Evolutionary conservation across 2,329 filamentous ascomycete genomes (phyloP).

Genomic region (Penicillium sp.): DNA sequence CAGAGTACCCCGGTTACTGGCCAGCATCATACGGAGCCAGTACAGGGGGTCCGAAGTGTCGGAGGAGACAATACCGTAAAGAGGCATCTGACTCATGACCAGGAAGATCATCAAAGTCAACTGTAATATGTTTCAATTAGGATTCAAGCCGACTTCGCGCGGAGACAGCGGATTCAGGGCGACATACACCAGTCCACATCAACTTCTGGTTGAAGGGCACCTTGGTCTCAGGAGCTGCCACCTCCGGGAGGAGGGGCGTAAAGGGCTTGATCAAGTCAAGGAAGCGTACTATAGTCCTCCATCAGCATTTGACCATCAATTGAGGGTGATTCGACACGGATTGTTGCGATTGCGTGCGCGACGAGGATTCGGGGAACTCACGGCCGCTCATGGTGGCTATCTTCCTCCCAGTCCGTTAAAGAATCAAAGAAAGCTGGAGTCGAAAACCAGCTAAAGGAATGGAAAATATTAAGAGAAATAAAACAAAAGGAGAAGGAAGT

Average conservation of each 20-base stretch:
- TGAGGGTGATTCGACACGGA: constrained; percentile 14
- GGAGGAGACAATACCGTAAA: constrained; percentile 98
- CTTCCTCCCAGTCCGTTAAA: constrained; percentile 27
- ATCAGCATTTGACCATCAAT: constrained; percentile 25
- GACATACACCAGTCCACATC: constrained; percentile 72
- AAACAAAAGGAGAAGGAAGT: constrained; percentile 19
- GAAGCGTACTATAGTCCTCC: constrained; percentile 66
- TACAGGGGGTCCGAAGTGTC: constrained; percentile 97
- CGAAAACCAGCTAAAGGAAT: constrained; percentile 30
- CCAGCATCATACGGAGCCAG: constrained; percentile 99
- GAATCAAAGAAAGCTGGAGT: constrained; percentile 27
- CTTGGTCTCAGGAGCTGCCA: constrained; percentile 96
- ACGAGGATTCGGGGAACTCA: constrained; percentile 35
- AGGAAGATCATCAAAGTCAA: constrained; percentile 95
- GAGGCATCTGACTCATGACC: constrained; percentile 99
- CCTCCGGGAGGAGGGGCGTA: constrained; percentile 97
- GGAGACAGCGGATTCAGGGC: constrained; percentile 7
- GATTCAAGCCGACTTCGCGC: constrained; percentile 8
- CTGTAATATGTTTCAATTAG: constrained; percentile 27
- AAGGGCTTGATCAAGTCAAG: constrained; percentile 99
- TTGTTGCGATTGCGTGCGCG: constrained; percentile 26
- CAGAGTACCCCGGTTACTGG: constrained; percentile 90
- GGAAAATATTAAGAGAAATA: constrained; percentile 22
- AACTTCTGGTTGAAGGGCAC: constrained; percentile 97
- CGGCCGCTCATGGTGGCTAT: constrained; percentile 51